Evolutionary conservation across 257 asterid genomes (phyloP).

Genomic region (Scutellaria barbata): DNA sequence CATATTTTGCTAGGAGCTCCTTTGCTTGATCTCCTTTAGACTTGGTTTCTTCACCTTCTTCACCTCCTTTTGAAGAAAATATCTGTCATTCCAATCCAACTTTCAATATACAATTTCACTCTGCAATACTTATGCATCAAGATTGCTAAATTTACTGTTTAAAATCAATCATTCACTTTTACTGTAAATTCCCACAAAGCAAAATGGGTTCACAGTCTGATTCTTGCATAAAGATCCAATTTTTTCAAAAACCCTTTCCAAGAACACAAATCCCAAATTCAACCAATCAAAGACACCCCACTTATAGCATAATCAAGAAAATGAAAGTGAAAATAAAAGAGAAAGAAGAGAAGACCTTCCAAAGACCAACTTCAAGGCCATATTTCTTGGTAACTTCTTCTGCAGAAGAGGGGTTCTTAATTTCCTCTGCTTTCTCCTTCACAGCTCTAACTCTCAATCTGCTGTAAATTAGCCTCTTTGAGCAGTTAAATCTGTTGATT

Average conservation of each 20-base stretch:
- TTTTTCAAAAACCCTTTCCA: background rate
- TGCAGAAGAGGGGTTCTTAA: slow-evolving; percentile 58
- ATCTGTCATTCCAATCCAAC: slow-evolving; percentile 50
- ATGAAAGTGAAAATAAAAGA: background rate
- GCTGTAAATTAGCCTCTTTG: slow-evolving; percentile 31
- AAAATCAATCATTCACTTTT: background rate
- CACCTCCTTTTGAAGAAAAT: slow-evolving; percentile 63
- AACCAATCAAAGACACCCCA: background rate
- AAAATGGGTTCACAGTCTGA: background rate
- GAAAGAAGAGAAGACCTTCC: slow-evolving; percentile 64
- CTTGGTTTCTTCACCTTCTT: slow-evolving; percentile 49
- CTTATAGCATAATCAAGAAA: slow-evolving; percentile 1
- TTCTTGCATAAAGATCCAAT: no score
- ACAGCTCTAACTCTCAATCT: slow-evolving; percentile 66
- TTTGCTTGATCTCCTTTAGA: slow-evolving; percentile 89
- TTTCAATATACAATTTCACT: background rate
- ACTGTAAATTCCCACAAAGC: background rate
- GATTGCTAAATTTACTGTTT: no score
- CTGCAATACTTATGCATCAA: no score
- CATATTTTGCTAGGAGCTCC: slow-evolving; percentile 86
- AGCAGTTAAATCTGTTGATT: slow-evolving; percentile 24
- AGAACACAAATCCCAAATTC: background rate
- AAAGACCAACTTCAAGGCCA: slow-evolving; percentile 97
- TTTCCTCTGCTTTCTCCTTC: slow-evolving; percentile 79
- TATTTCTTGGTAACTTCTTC: slow-evolving; percentile 82